phyloP scores from a whole-genome alignment of 768 basidiomycete genomes.

The Calocybe cyanea region DNA sequence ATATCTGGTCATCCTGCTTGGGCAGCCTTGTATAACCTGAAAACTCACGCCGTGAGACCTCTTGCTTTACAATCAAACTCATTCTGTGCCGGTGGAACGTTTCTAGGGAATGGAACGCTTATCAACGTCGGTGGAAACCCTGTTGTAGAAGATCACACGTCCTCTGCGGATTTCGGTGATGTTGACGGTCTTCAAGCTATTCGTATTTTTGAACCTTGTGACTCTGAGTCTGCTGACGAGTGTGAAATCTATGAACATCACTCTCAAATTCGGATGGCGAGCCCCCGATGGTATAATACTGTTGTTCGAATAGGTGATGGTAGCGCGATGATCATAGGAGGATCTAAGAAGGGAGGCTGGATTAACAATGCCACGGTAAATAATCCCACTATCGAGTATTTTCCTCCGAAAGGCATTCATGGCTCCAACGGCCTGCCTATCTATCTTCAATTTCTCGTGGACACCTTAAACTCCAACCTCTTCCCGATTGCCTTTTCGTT shows the following conservation, averaged over 20 bases:
- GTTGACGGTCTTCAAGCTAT: conserved; percentile 69
- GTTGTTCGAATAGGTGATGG: conserved; percentile 68
- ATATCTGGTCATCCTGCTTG: conserved; percentile 77
- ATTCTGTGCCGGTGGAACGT: conserved; percentile 82
- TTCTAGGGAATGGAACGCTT: conserved; percentile 72
- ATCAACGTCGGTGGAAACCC: conserved; percentile 83
- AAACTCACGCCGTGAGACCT: conserved; percentile 57
- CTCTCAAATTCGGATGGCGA: conserved; percentile 62
- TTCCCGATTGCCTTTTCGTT: conserved; percentile 75
- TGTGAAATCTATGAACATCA: conserved; percentile 71
- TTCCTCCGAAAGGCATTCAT: conserved; percentile 72
- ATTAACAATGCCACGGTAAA: conserved; percentile 79
- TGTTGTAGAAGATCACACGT: conserved; percentile 59
- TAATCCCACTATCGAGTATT: conserved; percentile 81
- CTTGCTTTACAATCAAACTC: conserved; percentile 73
- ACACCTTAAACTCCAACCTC: conserved; percentile 78
- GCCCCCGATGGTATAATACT: conserved; percentile 80
- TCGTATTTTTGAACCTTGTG: conserved; percentile 68
- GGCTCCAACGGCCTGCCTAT: conserved; percentile 67
- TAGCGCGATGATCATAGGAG: conserved; percentile 81
- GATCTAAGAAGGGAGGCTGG: conserved; percentile 81
- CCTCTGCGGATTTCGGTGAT: conserved; percentile 73
- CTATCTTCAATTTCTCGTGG: conserved; percentile 55
- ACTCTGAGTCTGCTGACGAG: conserved; percentile 35
- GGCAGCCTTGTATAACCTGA: conserved; percentile 71